Percentiles rank a stretch among this genome's conserved stretches.
Conservation (phyloP, 306 rosid genomes). For the Astragalus glycyphyllos region DNA sequence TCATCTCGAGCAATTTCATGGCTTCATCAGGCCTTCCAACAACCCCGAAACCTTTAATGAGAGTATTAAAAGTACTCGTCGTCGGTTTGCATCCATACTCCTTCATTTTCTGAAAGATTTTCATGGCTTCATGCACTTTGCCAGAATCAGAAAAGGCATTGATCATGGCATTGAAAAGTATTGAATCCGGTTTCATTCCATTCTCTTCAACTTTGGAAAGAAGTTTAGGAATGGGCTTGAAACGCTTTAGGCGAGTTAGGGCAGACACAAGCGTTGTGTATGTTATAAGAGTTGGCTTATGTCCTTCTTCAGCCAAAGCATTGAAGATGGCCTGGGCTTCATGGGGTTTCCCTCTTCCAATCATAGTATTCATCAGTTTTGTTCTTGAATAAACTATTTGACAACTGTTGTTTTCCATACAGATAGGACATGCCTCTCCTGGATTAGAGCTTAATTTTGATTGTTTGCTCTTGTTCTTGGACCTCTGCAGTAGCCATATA, state of each 20-base stretch:
- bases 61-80: slow-evolving; percentile 87
- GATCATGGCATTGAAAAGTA: slow-evolving; percentile 89
- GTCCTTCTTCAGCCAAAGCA: slow-evolving; percentile 77
- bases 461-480: slow-evolving; percentile 52
- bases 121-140: slow-evolving; percentile 70
- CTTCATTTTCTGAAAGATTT: slow-evolving; percentile 77
- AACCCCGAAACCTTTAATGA: slow-evolving; percentile 84
- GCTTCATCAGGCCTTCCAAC: slow-evolving; percentile 78
- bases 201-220: slow-evolving; percentile 73
- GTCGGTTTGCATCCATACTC: slow-evolving; percentile 82
- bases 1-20: slow-evolving; percentile 70
- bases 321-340: slow-evolving; percentile 76
- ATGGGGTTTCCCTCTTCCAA: slow-evolving; percentile 73
- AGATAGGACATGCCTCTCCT: slow-evolving; percentile 60
- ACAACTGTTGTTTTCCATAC: slow-evolving; percentile 71
- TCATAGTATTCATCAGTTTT: slow-evolving; percentile 76
- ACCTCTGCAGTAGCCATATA: slow-evolving; percentile 36
- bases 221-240: slow-evolving; percentile 74
- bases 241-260: slow-evolving; percentile 79
- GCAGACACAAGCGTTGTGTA: slow-evolving; percentile 91
- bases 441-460: slow-evolving; percentile 53
- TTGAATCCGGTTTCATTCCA: slow-evolving; percentile 84
- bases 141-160: slow-evolving; percentile 89
- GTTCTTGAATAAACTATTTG: slow-evolving; percentile 81
- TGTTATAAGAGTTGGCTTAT: slow-evolving; percentile 81